Evolutionary conservation across 106 monocot genomes (phyloP).

Genomic region (Narthecium ossifragum): DNA sequence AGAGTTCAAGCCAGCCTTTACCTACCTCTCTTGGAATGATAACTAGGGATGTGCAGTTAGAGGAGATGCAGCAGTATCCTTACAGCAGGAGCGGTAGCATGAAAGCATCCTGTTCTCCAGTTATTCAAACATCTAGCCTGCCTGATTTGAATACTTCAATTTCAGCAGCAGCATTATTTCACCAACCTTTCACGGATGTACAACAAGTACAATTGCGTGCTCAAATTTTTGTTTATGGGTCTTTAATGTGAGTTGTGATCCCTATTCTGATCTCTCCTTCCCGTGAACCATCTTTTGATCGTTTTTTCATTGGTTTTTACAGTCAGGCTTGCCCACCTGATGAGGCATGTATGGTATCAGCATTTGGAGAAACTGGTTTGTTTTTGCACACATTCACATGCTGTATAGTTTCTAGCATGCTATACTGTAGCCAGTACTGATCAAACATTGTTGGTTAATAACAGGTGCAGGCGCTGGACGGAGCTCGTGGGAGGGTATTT

Average conservation of each 20-base stretch:
- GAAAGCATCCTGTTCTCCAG: conserved; percentile 23
- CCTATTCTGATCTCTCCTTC: not conserved
- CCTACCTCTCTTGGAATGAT: conserved; percentile 3
- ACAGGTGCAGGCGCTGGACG: conserved; percentile 72
- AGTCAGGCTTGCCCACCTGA: conserved; percentile 84
- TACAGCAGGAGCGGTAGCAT: conserved; percentile 18
- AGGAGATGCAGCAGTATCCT: conserved; percentile 18
- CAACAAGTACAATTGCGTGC: conserved; percentile 94
- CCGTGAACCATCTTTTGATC: not conserved
- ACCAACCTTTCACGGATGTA: conserved; percentile 76
- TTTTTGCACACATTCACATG: conserved; percentile 6
- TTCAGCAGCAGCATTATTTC: conserved; percentile 31
- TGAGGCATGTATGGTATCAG: conserved; percentile 52
- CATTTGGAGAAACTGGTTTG: conserved; percentile 75
- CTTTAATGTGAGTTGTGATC: conserved; percentile 66
- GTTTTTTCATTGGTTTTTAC: conserved; percentile 26
- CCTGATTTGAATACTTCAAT: conserved; percentile 54
- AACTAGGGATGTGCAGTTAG: conserved; percentile 21
- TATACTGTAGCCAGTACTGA: not conserved
- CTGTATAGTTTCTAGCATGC: not conserved
- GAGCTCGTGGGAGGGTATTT: conserved; percentile 55
- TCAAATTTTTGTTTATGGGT: conserved; percentile 96
- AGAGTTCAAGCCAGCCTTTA: conserved; percentile 10
- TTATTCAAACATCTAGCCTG: conserved; percentile 34
- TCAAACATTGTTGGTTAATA: not conserved